Evolutionary conservation across 2,329 filamentous ascomycete genomes (phyloP).

Genomic region (Fusarium guadeloupense): DNA sequence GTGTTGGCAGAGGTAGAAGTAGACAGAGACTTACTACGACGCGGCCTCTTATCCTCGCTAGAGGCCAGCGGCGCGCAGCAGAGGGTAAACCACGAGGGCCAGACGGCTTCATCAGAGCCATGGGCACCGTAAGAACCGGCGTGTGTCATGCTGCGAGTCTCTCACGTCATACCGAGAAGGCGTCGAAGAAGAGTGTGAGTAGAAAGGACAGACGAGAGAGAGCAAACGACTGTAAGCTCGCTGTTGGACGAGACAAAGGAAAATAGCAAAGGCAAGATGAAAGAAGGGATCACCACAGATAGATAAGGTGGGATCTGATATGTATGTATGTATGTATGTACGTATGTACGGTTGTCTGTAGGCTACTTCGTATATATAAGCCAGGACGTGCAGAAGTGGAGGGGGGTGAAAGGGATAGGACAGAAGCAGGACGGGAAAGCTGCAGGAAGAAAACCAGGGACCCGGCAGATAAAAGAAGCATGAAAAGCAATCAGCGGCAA

Average conservation of each 20-base stretch:
- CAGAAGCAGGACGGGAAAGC: conserved; percentile 34
- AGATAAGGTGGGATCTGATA: conserved; percentile 26
- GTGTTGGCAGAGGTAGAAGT: conserved; percentile 35
- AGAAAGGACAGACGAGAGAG: conserved; percentile 15
- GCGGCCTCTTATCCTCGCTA: conserved; percentile 52
- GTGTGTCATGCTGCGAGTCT: conserved; percentile 51
- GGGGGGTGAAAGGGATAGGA: conserved; percentile 35
- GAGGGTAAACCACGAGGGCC: conserved; percentile 58
- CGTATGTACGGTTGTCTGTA: conserved; percentile 33
- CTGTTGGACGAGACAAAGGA: conserved; percentile 13
- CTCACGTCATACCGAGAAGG: conserved; percentile 41
- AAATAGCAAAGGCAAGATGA: conserved; percentile 6
- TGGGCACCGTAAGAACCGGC: conserved; percentile 55
- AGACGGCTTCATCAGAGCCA: conserved; percentile 51
- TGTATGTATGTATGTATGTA: conserved; percentile 36
- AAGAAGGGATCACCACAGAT: conserved; percentile 14
- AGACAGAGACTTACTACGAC: conserved; percentile 50
- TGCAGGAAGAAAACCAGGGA: conserved; percentile 36
- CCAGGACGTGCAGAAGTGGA: conserved; percentile 16
- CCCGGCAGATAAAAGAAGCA: conserved; percentile 37
- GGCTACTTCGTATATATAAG: conserved; percentile 36
- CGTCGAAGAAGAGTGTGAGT: conserved; percentile 18
- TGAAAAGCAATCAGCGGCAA: conserved; percentile 28
- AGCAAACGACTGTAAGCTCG: conserved; percentile 19
- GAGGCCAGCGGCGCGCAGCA: conserved; percentile 56